Evolutionary conservation across 2,329 filamentous ascomycete genomes (phyloP), one percentile per base, ranked within the genome.

Genomic region (Penicillium sp.): DNA sequence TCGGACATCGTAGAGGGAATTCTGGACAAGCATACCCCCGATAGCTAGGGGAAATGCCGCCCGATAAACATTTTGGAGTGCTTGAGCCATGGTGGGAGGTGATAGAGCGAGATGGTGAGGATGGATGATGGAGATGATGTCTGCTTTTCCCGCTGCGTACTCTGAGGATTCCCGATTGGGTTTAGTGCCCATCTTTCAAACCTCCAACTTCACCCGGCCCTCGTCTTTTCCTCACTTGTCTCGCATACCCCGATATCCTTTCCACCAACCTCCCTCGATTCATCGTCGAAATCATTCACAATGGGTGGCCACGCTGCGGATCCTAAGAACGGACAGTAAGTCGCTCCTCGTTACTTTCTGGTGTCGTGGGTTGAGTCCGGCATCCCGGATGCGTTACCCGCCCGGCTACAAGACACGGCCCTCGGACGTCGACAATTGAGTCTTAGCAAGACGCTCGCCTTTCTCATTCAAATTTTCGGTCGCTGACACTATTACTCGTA

Each of bases 1-100:
- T 71, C 89, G 91, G 69, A 99, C 93, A 73, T 99, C 93, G 84
- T 96, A 99, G 56, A 99, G 82, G 51, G 90, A 89, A 58, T 88
- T 81, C 72, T 90, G 86, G 59, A 82, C 76, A 53, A 92, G 65
- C 49, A 82, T 80, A 61, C 82, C 76, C 61, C 80, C 88, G 60
- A 88, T 72, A 53, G 87, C 83, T 49, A 82, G 79, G 39, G 92
- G 91, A 46, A 96, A 75, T 56, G 88, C 88, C 70, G 67, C 60
- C 44, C 67, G 67, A 55, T 68, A 69, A 53, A 72, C 41, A 41
- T 65, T 62, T 36, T 65, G 59, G 40, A 72, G 64, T 49, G 59
- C 59, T 59, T 68, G 67, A 49, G 66, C 62, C 79, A 82, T 82
- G 54, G 56, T 64, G 37, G 41, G 56, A 50, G 43, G 54, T 50